These are phyloP conservation scores for Chenopodium berlandieri DNA, from an alignment of 148 eudicot genomes.

Conservation along the genomic window DNA sequence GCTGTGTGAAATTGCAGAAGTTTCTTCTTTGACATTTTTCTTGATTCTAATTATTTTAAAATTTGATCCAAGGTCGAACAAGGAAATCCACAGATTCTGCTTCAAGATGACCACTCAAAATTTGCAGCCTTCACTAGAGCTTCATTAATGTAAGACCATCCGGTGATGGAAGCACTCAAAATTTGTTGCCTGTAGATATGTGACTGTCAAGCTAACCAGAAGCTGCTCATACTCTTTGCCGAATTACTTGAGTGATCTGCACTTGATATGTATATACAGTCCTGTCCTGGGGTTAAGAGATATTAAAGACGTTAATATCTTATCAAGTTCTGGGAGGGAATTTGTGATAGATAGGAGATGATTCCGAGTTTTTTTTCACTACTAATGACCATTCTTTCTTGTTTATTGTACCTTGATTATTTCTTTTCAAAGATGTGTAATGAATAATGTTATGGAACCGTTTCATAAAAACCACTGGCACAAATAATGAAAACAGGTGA, in stretches of 20 bases:
- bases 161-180: neutral
- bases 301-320: too few species aligned
- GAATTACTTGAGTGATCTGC: neutral
- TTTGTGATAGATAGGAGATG: neutral
- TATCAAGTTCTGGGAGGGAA: neutral
- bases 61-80: constrained; percentile 61
- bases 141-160: constrained; percentile 45
- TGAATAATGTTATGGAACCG: too few species aligned
- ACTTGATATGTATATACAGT: neutral
- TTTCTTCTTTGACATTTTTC: neutral
- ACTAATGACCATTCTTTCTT: too few species aligned
- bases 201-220: neutral
- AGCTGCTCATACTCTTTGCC: neutral
- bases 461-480: neutral
- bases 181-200: neutral
- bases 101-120: constrained; percentile 45
- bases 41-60: neutral
- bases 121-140: constrained; percentile 82
- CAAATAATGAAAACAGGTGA: neutral
- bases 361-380: too few species aligned
- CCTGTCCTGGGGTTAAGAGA: too few species aligned
- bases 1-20: neutral
- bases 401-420: too few species aligned
- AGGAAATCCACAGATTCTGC: constrained; percentile 75
- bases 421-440: too few species aligned